These are phyloP conservation scores for Sphagnum contortum DNA, from an alignment of 225 moss, liverwort and hornwort species.

Conservation along the genomic window DNA sequence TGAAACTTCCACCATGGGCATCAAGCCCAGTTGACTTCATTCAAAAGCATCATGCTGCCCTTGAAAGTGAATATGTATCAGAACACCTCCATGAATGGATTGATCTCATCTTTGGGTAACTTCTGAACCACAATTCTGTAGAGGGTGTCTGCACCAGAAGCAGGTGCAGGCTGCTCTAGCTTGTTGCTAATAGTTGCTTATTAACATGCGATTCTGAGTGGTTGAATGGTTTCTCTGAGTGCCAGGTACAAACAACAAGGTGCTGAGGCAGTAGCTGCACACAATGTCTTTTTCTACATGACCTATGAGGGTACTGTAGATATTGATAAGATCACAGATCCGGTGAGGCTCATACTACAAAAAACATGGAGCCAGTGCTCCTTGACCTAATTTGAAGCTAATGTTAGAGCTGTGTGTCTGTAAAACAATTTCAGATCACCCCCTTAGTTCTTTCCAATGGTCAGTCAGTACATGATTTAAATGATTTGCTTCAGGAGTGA, in stretches of 20 bases:
- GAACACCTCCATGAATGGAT: conserved; percentile 96
- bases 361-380: no score
- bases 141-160: no score
- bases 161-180: no score
- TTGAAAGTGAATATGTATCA: conserved; percentile 94
- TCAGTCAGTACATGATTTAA: no score
- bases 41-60: conserved; percentile 89
- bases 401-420: no score
- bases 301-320: conserved; percentile 88
- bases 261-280: conserved; percentile 75
- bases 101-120: conserved; percentile 93
- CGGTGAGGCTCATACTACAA: conserved; percentile 27
- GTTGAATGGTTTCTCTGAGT: background rate
- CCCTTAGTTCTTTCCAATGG: no score
- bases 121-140: no score
- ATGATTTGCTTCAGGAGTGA: no score
- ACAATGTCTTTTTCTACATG: conserved; percentile 90
- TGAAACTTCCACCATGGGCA: conserved; percentile 92
- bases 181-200: no score
- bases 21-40: conserved; percentile 78
- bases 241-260: conserved; percentile 90
- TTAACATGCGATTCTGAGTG: no score
- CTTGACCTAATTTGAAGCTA: no score
- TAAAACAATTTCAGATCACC: no score
- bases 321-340: conserved; percentile 85